Conservation (phyloP, 306 rosid genomes). For the Leucaena leucocephala region DNA sequence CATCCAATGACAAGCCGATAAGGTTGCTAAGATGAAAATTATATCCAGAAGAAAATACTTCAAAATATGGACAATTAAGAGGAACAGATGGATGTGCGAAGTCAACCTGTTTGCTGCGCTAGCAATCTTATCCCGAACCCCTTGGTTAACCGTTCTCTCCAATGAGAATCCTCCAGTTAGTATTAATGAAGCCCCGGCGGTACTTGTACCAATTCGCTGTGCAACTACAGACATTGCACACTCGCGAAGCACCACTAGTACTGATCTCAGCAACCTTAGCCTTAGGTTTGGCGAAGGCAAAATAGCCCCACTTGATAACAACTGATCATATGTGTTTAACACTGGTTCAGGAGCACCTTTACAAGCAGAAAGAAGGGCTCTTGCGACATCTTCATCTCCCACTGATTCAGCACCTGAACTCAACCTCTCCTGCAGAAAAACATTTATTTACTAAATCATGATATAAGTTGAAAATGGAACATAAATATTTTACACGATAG, state of each 20-base stretch:
- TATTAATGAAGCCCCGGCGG: constrained; percentile 65
- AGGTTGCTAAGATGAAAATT: neutral
- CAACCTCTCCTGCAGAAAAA: constrained; percentile 73
- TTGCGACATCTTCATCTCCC: constrained; percentile 94
- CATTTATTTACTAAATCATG: constrained; percentile 14
- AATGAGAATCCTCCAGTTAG: constrained; percentile 75
- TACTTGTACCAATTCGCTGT: constrained; percentile 70
- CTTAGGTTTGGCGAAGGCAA: constrained; percentile 87
- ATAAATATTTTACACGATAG: neutral
- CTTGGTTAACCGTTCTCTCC: constrained; percentile 77
- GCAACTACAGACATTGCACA: constrained; percentile 88
- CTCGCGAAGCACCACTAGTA: constrained; percentile 84
- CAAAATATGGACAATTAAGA: constrained; percentile 20
- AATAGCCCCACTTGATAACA: constrained; percentile 83
- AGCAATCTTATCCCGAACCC: constrained; percentile 90
- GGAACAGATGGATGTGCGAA: constrained; percentile 25
- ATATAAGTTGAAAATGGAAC: neutral
- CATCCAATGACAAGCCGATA: constrained; percentile 4
- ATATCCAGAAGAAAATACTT: neutral
- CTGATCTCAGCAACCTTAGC: constrained; percentile 89
- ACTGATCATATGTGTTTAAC: constrained; percentile 81
- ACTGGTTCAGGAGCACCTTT: constrained; percentile 97
- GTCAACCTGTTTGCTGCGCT: constrained; percentile 86
- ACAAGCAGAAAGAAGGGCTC: constrained; percentile 91
- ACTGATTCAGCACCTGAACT: constrained; percentile 75